These are phyloP conservation scores for Colletotrichum tofieldiae DNA, from an alignment of 2,329 filamentous ascomycete genomes.

Conservation along the genomic window DNA sequence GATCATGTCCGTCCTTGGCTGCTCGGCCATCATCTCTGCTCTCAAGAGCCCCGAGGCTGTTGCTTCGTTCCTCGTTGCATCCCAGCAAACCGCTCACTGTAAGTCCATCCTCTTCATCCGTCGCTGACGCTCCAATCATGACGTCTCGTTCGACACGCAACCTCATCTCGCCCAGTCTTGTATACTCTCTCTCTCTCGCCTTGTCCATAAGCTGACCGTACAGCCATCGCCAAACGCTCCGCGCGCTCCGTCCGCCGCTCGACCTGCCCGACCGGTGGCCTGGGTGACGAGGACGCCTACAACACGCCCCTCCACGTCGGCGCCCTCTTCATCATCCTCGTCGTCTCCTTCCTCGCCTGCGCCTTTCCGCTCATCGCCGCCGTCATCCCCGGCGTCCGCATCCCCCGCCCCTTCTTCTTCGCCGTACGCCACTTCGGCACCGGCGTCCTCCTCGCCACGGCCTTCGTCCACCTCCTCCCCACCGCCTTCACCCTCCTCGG, in stretches of 20 bases:
- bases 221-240: constrained; percentile 28
- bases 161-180: background rate
- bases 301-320: constrained; percentile 72
- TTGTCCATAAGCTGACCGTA: constrained; percentile 9
- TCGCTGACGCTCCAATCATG: background rate
- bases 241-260: constrained; percentile 33
- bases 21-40: constrained; percentile 50
- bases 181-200: background rate
- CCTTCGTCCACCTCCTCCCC: constrained; percentile 83
- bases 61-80: constrained; percentile 29
- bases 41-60: constrained; percentile 43
- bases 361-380: constrained; percentile 70
- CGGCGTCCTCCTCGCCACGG: constrained; percentile 81
- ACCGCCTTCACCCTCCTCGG: constrained; percentile 76
- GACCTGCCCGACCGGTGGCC: constrained; percentile 49
- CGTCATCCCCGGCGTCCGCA: constrained; percentile 66
- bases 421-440: constrained; percentile 80
- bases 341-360: constrained; percentile 64
- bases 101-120: constrained; percentile 37
- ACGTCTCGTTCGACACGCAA: background rate
- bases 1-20: constrained; percentile 59
- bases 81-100: constrained; percentile 26
- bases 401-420: constrained; percentile 71
- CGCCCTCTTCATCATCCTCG: constrained; percentile 67
- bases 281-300: constrained; percentile 58